Evolutionary conservation across 1,139 yeast genomes (phyloP), one percentile per base, ranked within the genome.

Genomic region (Taiozyma sp.): DNA sequence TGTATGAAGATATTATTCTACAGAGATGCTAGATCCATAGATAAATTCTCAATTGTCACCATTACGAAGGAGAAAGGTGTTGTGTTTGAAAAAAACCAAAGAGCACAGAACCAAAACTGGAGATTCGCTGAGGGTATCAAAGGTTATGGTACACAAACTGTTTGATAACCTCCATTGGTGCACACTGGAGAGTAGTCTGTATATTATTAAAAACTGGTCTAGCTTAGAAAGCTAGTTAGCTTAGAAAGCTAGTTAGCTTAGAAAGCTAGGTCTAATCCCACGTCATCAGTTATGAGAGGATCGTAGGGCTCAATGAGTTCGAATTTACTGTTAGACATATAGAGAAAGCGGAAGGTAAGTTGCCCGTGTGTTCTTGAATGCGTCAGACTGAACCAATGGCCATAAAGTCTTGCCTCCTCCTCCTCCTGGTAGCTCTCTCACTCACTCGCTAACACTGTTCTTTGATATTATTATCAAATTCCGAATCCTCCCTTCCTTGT

Each of bases 1-100:
- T 83, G 95, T 63, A 90, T 95, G 98, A 89, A 88, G 70, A 96
- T 95, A 8, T 77, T 95, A 58, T 93, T 85, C 69, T 95, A 95
- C 75, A 81, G 99, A 69, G 99, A 95, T 67, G 99, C 98, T 3
- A 83, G 99, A 64, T 87, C 97, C 21, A 73, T 88, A 56, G 96
- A 93, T 68, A 85, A 83, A 64, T 95, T 85, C 70, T 78, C 93
- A 0, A 70, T 93, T 61, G 95, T 93, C 13, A 81, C 91, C n/a
- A 76, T 93, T 53, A 77, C 80, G 47, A 83, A 80, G 52, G 75
- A 73, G 32, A 75, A 78, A 46, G 81, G 82, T 40, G 77, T 89
- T 55, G 76, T 74, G 51, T 74, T 87, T 60, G 88, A 85, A 63
- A 82, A 83, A 68, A 76, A 81, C 56, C 74, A 86, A 58, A 74